phyloP scores from a whole-genome alignment of 148 eudicot species.

The Amaranthus palmeri region DNA sequence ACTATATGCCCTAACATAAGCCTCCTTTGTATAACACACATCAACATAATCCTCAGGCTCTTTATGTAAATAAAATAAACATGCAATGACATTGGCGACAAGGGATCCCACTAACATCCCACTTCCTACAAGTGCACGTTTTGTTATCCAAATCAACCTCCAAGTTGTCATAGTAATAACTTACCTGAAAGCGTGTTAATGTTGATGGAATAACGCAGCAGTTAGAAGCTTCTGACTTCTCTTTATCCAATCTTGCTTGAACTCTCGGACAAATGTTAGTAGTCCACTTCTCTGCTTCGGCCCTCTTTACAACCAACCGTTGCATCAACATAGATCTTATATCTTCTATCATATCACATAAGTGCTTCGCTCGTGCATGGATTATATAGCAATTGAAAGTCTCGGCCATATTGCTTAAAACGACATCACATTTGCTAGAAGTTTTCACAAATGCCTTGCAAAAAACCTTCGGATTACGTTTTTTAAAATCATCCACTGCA shows the following conservation, averaged over 20 bases:
- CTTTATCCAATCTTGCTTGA: background rate
- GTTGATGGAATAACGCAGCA: background rate
- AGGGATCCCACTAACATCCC: background rate
- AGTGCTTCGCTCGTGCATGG: background rate
- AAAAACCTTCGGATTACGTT: background rate
- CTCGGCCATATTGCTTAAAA: background rate
- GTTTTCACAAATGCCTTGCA: background rate
- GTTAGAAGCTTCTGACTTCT: background rate
- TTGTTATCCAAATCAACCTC: background rate
- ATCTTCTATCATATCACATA: background rate
- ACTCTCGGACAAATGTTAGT: background rate
- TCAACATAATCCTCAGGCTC: too few relatives aligned
- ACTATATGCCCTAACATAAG: too few relatives aligned
- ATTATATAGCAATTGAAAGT: background rate
- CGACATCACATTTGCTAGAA: background rate
- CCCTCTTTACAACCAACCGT: background rate
- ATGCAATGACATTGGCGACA: background rate
- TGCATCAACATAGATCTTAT: background rate
- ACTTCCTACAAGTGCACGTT: background rate
- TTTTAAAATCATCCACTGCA: background rate
- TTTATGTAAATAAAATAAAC: too few relatives aligned
- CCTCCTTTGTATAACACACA: too few relatives aligned
- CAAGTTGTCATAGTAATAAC: background rate
- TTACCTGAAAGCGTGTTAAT: background rate
- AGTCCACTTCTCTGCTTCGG: background rate